A percentile compares a stretch with the other conserved stretches of the same genome.
Evolutionary conservation across 768 basidiomycete species (phyloP).

Genomic region (Pleurotus platypus): DNA sequence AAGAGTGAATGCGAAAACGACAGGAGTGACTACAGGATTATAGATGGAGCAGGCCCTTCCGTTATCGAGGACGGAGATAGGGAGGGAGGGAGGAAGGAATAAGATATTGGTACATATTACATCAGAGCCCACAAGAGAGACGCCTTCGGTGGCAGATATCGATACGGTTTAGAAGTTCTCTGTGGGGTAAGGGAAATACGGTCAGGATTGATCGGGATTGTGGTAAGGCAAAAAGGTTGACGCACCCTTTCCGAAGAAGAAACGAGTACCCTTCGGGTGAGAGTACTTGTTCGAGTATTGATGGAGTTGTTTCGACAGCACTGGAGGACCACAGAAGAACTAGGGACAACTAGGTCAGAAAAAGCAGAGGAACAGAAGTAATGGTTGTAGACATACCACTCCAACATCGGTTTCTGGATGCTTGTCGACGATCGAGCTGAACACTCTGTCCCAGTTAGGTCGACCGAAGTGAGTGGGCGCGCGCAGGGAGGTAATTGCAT

Average conservation of each 20-base stretch:
- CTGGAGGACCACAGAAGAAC: conserved; percentile 88
- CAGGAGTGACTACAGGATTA: background rate
- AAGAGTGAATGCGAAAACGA: background rate
- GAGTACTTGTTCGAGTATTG: conserved; percentile 85
- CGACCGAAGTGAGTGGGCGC: conserved; percentile 93
- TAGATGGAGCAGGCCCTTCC: conserved; percentile 3
- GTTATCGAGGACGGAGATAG: background rate
- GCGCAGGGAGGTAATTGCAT: conserved; percentile 84
- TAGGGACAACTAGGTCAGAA: conserved; percentile 12
- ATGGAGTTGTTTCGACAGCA: conserved; percentile 69
- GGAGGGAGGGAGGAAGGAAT: background rate
- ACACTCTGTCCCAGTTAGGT: conserved; percentile 82
- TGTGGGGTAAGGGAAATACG: conserved; percentile 8
- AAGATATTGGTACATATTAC: conserved; percentile 4
- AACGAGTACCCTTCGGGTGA: conserved; percentile 68
- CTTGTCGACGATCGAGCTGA: conserved; percentile 69
- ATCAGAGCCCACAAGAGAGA: background rate
- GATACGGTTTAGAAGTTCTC: conserved; percentile 31
- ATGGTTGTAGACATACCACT: conserved; percentile 50
- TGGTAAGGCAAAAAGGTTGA: conserved; percentile 5
- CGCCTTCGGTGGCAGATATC: background rate
- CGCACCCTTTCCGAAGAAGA: conserved; percentile 89
- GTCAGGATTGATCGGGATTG: too few relatives aligned
- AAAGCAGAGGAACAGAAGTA: background rate
- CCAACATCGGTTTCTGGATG: conserved; percentile 90